Base-by-base conservation (phyloP, 2,329 filamentous ascomycete species). In the Didymella segeticola region DNA sequence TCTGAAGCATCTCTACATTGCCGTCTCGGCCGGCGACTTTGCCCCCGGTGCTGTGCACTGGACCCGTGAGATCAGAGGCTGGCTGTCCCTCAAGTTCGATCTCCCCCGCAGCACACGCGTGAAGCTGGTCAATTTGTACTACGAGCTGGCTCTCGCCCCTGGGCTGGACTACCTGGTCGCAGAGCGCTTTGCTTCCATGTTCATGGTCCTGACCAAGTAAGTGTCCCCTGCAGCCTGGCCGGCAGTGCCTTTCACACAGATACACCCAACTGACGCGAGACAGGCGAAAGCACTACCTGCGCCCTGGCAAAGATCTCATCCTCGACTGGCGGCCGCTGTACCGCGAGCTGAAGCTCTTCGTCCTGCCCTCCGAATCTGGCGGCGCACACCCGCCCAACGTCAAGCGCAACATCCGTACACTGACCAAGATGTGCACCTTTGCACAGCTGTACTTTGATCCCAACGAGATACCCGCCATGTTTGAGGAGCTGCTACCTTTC, bases 21-120 rank as follows among this genome's bases (percentile, higher is more conserved):
- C 93, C 52, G 83, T 99, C 60, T 89, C 92, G 71, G 89, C 95
- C 3, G 92, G 96, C 62, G 95, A 99, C 76, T 98, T 98, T 76
- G 88, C 89, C 20, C 91, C 93, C 0, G 95, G 95, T 27, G 95
- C 93, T 23, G 82, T 96, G 57, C 93, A 99, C 77, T 99, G 95
- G 95, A 97, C 95, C 14, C 87, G 93, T 63, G 95, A 99, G 83
- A 87, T 99, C 41, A 87, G 93, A 71, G 91, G 89, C 76, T 99
- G 96, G 95, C 82, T 99, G 62, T 90, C 89, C 47, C 86, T 99
- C 76, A 99, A 99, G 81, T 99, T 99, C 72, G 93, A 99, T 78
- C 91, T 96, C 72, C 91, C 91, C 41, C 86, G 90, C 66, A 88
- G 89, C 71, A 87, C 93, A 63, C 85, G 96, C 53, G 87, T 92